These are phyloP conservation scores for Penicillium sp. DNA, from an alignment of 2,329 filamentous ascomycete genomes.

Conservation along the genomic window DNA sequence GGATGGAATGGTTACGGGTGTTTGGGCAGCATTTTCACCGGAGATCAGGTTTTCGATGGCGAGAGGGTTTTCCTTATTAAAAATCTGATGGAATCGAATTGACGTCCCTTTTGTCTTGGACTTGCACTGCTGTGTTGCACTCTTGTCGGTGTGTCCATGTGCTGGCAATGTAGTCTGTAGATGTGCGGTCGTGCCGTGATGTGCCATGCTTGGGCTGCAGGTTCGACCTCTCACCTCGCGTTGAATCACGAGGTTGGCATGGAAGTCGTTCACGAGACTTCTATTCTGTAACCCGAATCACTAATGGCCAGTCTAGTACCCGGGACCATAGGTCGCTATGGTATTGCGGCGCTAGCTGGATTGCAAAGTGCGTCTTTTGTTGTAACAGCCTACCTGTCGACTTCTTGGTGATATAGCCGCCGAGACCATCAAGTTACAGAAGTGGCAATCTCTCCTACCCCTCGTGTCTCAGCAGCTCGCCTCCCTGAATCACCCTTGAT, in stretches of 20 bases:
- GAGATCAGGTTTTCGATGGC: constrained; percentile 12
- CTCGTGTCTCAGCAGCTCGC: too few relatives aligned
- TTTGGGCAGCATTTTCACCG: constrained; percentile 4
- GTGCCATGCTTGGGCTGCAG: background rate
- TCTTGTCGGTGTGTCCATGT: background rate
- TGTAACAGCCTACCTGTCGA: background rate
- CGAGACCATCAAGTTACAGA: background rate
- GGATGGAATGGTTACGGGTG: constrained; percentile 4
- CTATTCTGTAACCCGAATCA: background rate
- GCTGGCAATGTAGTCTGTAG: background rate
- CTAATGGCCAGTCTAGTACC: background rate
- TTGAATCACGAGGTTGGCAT: background rate
- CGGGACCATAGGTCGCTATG: background rate
- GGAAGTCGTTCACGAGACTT: background rate
- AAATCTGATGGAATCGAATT: constrained; percentile 30
- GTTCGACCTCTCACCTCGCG: background rate
- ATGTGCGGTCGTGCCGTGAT: background rate
- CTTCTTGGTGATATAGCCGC: background rate
- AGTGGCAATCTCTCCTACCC: background rate
- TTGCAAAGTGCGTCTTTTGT: background rate
- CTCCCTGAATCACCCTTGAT: too few relatives aligned
- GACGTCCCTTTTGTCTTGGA: constrained; percentile 22
- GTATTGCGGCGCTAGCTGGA: background rate
- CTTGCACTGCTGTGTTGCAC: constrained; percentile 1
- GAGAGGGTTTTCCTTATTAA: constrained; percentile 24